Base-by-base conservation (phyloP, 306 rosid genomes). In the Medicago ruthenica region DNA sequence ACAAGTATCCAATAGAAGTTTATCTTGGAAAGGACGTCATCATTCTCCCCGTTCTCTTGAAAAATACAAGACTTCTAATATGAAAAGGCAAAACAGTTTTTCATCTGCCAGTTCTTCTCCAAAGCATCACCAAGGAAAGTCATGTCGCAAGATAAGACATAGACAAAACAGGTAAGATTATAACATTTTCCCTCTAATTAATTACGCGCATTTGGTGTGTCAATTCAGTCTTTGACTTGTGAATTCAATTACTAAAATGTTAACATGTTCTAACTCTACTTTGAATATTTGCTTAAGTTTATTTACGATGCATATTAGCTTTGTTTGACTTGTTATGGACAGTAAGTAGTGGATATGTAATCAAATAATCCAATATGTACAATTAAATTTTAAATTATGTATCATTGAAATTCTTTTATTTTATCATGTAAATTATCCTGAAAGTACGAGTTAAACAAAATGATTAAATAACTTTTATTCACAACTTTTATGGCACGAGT, bases 1-100 rank as follows among this genome's bases (percentile, higher is more conserved):
- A 74, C 88, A 80, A 11, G 71, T 76, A 55, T 67, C 78, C 72
- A 76, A 89, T 75, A 84, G 87, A 85, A 90, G 89, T 91, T 80
- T 95, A 86, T 92, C 97, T 77, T 92, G 98, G 98, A 95, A 92
- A 82, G 98, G 97, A 70, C 96, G 86, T 34, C 82, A 40, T 44
- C 77, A 84, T 76, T 84, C 88, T 73, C 53, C 91, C 15, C 82
- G 55, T 63, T 83, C 92, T 39, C 86, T 71, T 63, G 96, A 90
- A 79, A 90, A 81, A 80, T 76, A 70, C 81, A 92, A 88, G 83
- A 80, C 75, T 44, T 21, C 68, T 41, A 85, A 87, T 62, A 16
- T 53, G 15, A 83, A 87, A 82, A 85, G 91, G 79, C 88, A 85
- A 70, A 83, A 69, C 67, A 83, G 83, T 87, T 70, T 84, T 74